Conservation (phyloP, 2,329 filamentous ascomycete species). For the Gaeumannomyces sp. region DNA sequence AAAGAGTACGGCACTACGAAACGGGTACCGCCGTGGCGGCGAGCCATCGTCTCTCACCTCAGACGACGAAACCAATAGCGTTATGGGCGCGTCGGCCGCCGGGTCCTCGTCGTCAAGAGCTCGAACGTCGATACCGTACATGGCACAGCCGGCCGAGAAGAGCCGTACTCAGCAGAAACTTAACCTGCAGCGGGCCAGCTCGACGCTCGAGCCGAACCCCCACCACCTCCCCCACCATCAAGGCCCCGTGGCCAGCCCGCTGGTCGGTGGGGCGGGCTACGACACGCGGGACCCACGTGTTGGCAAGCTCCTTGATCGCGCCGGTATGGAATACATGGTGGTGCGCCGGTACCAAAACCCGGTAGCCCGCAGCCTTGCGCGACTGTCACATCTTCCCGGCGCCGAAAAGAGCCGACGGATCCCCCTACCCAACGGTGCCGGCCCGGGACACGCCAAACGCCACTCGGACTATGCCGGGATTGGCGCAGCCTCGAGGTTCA, state of each 20-base stretch:
- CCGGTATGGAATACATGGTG: constrained; percentile 67
- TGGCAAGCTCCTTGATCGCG: constrained; percentile 59
- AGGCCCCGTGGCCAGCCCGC: constrained; percentile 29
- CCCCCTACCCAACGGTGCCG: constrained; percentile 29
- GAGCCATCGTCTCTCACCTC: constrained; percentile 13
- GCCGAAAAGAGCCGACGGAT: constrained; percentile 45
- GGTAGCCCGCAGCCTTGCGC: constrained; percentile 54
- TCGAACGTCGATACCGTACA: constrained; percentile 23
- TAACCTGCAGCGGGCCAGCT: constrained; percentile 67
- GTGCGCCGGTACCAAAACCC: constrained; percentile 68
- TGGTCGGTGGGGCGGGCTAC: constrained; percentile 49
- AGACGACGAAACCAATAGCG: constrained; percentile 31
- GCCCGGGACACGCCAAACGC: constrained; percentile 21
- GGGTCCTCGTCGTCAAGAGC: constrained; percentile 19
- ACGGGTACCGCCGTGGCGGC: constrained; percentile 2
- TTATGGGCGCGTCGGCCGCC: neutral
- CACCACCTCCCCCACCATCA: constrained; percentile 28
- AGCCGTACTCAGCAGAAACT: constrained; percentile 71
- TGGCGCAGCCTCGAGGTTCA: constrained; percentile 26
- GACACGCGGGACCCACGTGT: constrained; percentile 58
- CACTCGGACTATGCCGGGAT: constrained; percentile 18
- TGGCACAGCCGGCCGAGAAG: constrained; percentile 41
- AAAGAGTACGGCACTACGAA: neutral
- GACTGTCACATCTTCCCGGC: constrained; percentile 47
- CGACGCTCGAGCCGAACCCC: constrained; percentile 55